Evolutionary conservation across 202 grass and related monocot genomes (phyloP).

Genomic region (Elaeis oleifera): DNA sequence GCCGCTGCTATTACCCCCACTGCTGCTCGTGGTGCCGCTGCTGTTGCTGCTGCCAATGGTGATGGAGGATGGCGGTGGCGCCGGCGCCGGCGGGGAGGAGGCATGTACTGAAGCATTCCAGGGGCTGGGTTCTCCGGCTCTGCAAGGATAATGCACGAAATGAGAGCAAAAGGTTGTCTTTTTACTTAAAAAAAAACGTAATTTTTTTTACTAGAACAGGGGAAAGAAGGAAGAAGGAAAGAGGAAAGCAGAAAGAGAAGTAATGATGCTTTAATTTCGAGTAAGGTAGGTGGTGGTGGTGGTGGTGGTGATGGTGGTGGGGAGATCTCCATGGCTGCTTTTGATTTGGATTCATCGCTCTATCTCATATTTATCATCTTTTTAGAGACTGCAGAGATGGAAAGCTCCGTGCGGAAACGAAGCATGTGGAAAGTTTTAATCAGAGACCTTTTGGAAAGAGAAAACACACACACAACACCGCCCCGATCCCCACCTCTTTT

Average conservation of each 20-base stretch:
- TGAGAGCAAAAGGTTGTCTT: background rate
- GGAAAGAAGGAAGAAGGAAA: background rate
- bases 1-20: constrained; percentile 28
- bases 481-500: background rate
- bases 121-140: constrained; percentile 27
- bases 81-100: constrained; percentile 17
- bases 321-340: background rate
- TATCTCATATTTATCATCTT: constrained; percentile 20
- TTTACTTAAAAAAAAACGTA: background rate
- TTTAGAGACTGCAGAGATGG: constrained; percentile 29
- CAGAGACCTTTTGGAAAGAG: constrained; percentile 24
- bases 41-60: background rate
- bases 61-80: background rate
- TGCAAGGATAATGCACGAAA: constrained; percentile 31
- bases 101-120: constrained; percentile 27
- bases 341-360: no score
- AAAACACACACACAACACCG: constrained; percentile 11
- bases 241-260: background rate
- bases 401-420: constrained; percentile 26
- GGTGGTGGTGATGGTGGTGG: background rate
- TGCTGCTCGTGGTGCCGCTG: background rate
- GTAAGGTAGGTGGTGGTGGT: no score
- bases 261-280: constrained; percentile 18
- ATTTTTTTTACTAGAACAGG: background rate
- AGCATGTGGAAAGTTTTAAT: constrained; percentile 28